phyloP scores from a whole-genome alignment of 2,329 filamentous ascomycete genomes.

The Diaporthe nobilis region DNA sequence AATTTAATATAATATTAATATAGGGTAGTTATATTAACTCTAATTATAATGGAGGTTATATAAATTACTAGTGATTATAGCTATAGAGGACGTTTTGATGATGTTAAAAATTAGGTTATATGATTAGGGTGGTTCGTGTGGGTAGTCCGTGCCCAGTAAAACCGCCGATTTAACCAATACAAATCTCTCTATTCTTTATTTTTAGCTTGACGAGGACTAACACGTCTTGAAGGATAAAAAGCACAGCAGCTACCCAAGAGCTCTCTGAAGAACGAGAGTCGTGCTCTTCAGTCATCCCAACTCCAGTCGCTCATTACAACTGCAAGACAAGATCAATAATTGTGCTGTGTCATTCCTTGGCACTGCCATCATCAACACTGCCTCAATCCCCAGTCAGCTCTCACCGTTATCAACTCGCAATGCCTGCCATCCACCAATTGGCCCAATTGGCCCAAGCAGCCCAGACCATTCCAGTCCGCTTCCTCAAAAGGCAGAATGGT shows the following conservation, averaged over 20 bases:
- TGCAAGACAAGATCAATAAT: neutral
- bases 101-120: too few species aligned
- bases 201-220: neutral
- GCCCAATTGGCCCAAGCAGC: neutral
- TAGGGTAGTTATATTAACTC: too few species aligned
- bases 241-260: neutral
- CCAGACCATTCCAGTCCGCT: neutral
- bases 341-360: too few species aligned
- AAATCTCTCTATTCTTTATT: too few species aligned
- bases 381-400: neutral
- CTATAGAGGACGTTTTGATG: too few species aligned
- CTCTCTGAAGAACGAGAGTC: neutral
- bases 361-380: neutral
- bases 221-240: neutral
- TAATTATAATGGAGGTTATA: too few species aligned
- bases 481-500: neutral
- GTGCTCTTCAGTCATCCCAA: neutral
- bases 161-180: too few species aligned
- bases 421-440: constrained; percentile 11
- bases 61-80: too few species aligned
- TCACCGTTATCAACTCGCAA: neutral
- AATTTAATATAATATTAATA: too few species aligned
- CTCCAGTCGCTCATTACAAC: constrained; percentile 4
- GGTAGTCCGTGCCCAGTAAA: too few species aligned
- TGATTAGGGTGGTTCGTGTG: too few species aligned